These are phyloP conservation scores for Phoma herbarum DNA, from an alignment of 2,329 filamentous ascomycete species.

Conservation along the genomic window DNA sequence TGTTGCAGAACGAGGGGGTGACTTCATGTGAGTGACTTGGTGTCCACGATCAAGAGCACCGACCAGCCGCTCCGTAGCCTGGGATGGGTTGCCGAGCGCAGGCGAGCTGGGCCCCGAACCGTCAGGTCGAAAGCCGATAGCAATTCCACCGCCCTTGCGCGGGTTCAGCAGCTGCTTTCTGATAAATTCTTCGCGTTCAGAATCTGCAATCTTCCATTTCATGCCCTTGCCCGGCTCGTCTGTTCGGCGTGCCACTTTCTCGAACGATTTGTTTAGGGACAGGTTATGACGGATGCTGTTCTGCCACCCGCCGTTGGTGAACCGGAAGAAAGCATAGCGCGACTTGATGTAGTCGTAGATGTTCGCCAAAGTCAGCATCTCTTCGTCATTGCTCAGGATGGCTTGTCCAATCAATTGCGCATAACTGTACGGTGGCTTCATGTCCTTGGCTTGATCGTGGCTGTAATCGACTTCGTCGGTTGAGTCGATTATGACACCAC, in stretches of 20 bases:
- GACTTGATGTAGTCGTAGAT: conserved; percentile 95
- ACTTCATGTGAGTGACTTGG: conserved; percentile 46
- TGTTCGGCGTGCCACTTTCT: conserved; percentile 89
- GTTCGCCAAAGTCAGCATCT: conserved; percentile 88
- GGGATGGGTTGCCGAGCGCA: conserved; percentile 58
- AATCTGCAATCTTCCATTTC: conserved; percentile 95
- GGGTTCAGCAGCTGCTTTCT: conserved; percentile 67
- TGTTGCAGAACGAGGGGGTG: conserved; percentile 56
- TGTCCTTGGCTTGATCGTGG: conserved; percentile 82
- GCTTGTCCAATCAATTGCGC: conserved; percentile 97
- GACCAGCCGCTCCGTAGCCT: conserved; percentile 61
- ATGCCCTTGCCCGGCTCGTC: conserved; percentile 98
- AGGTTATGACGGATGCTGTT: conserved; percentile 98
- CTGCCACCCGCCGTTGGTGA: conserved; percentile 91
- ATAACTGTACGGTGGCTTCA: conserved; percentile 97
- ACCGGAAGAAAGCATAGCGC: conserved; percentile 91
- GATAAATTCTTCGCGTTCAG: conserved; percentile 86
- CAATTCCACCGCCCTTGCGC: conserved; percentile 49
- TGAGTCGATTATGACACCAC: conserved; percentile 62
- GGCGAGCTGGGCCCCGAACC: conserved; percentile 76
- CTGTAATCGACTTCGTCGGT: conserved; percentile 76
- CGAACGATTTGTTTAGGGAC: conserved; percentile 92
- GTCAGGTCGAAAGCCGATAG: conserved; percentile 53
- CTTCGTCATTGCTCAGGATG: conserved; percentile 84
- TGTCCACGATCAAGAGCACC: conserved; percentile 44